These are phyloP conservation scores for Plenodomus tracheiphilus DNA, from an alignment of 2,329 filamentous ascomycete genomes.

Conservation along the genomic window DNA sequence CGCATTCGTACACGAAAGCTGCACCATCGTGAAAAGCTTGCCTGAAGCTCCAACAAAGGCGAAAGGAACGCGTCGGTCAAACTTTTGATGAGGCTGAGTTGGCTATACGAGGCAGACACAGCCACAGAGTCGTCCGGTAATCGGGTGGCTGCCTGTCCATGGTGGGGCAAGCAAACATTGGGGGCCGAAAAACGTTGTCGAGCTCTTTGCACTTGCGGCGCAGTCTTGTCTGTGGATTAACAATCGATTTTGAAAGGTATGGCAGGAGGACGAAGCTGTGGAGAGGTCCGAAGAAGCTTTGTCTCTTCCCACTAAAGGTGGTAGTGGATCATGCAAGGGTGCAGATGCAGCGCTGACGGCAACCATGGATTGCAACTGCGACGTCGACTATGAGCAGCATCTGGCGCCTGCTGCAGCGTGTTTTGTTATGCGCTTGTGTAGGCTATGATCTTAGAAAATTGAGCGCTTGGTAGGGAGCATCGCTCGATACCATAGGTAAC, in stretches of 20 bases:
- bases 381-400: neutral
- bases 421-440: too few relatives aligned
- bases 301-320: neutral
- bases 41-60: neutral
- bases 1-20: neutral
- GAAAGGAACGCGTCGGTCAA: neutral
- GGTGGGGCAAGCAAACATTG: slow-evolving; percentile 8
- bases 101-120: slow-evolving; percentile 19
- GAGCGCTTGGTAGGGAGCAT: too few relatives aligned
- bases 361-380: neutral
- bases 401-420: too few relatives aligned
- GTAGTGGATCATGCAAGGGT: neutral
- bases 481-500: too few relatives aligned
- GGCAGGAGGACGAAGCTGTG: neutral
- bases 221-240: neutral
- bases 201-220: neutral
- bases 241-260: neutral
- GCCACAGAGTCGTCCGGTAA: slow-evolving; percentile 1
- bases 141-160: slow-evolving; percentile 10
- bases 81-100: slow-evolving; percentile 12
- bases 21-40: neutral
- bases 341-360: neutral
- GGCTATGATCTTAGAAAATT: too few relatives aligned
- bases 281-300: neutral
- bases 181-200: slow-evolving; percentile 12